Conservation (phyloP, 306 rosid genomes). For the Cucumis melo region DNA sequence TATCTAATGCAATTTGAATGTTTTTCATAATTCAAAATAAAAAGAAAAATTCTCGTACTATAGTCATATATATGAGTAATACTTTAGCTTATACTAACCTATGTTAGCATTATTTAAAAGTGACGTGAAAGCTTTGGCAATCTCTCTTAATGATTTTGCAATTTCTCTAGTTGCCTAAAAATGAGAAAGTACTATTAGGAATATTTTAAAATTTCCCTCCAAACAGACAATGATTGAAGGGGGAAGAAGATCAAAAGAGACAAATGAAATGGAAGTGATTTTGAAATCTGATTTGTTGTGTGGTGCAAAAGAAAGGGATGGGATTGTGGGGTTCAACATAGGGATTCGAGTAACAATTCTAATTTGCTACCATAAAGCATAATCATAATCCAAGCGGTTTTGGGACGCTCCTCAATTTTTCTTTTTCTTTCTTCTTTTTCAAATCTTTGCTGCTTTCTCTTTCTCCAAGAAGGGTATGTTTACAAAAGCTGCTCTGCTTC, state of each 20-base stretch:
- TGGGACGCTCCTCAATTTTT: neutral
- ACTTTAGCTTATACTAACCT: too few relatives aligned
- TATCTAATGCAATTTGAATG: too few relatives aligned
- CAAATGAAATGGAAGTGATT: neutral
- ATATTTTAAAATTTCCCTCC: too few relatives aligned
- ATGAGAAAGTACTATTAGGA: too few relatives aligned
- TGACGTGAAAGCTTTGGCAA: neutral
- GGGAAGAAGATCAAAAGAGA: neutral
- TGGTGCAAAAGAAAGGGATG: neutral
- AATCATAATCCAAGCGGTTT: neutral
- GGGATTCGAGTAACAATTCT: neutral
- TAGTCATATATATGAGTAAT: too few relatives aligned
- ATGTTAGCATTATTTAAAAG: neutral
- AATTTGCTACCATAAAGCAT: neutral
- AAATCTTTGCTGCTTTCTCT: constrained; percentile 29
- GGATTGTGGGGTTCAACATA: neutral
- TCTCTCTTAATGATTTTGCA: too few relatives aligned
- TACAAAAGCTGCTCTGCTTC: constrained; percentile 11
- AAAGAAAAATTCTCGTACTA: too few relatives aligned
- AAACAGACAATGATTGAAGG: neutral
- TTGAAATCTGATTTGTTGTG: neutral
- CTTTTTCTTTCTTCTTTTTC: neutral
- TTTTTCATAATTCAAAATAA: too few relatives aligned
- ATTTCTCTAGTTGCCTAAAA: too few relatives aligned
- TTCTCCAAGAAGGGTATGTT: constrained; percentile 30